Conservation (phyloP, 2,329 filamentous ascomycete species). For the Cercospora beticola region DNA sequence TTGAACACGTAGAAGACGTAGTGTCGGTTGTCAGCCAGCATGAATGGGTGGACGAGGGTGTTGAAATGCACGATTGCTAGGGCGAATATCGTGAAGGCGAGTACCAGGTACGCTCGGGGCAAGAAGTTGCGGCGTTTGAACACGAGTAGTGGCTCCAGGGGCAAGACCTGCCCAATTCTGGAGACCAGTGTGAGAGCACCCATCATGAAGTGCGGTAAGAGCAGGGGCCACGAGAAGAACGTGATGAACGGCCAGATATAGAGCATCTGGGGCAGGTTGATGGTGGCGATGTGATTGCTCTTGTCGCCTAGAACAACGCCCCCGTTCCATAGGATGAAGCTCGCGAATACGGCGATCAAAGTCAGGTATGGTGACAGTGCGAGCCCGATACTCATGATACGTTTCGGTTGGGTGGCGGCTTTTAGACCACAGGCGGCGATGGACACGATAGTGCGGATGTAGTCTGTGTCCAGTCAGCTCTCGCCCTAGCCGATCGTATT, state of each 20-base stretch:
- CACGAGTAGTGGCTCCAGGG: constrained; percentile 35
- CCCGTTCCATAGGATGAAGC: constrained; percentile 82
- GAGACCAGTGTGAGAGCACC: constrained; percentile 31
- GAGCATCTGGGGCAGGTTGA: constrained; percentile 88
- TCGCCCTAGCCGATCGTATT: no score
- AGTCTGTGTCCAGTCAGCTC: constrained; percentile 25
- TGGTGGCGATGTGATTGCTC: constrained; percentile 83
- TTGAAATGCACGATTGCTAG: constrained; percentile 67
- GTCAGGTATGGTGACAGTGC: constrained; percentile 53
- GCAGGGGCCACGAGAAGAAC: constrained; percentile 84
- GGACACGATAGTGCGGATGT: constrained; percentile 55
- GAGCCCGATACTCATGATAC: constrained; percentile 22
- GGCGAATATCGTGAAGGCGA: constrained; percentile 45
- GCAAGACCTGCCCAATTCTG: constrained; percentile 26
- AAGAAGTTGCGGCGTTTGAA: constrained; percentile 37
- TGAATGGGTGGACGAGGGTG: constrained; percentile 94
- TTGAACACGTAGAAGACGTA: constrained; percentile 98
- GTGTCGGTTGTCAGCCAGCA: constrained; percentile 91
- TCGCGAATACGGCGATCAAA: constrained; percentile 66
- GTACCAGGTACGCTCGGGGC: constrained; percentile 42
- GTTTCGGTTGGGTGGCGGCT: constrained; percentile 38
- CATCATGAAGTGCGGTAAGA: constrained; percentile 57
- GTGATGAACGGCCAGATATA: constrained; percentile 89
- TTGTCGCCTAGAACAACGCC: constrained; percentile 95
- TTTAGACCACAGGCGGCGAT: constrained; percentile 58